Conservation (phyloP, 2,329 filamentous ascomycete genomes). For the Exophiala aquamarina region DNA sequence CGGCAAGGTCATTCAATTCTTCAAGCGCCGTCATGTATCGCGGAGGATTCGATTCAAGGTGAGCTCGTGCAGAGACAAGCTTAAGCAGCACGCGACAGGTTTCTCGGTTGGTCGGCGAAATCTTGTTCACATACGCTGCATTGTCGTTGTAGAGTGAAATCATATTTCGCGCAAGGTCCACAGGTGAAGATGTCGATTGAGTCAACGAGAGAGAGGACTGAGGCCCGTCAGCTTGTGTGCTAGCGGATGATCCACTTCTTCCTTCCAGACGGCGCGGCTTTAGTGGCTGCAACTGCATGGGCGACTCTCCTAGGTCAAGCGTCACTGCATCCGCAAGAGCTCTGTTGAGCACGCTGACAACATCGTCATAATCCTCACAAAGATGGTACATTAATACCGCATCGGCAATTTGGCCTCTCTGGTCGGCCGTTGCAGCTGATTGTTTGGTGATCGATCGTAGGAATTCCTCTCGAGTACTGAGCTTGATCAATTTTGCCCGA, state of each 20-base stretch:
- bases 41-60: slow-evolving; percentile 59
- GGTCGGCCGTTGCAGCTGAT: slow-evolving; percentile 88
- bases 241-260: slow-evolving; percentile 23
- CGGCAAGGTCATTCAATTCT: slow-evolving; percentile 27
- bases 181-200: slow-evolving; percentile 63
- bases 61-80: slow-evolving; percentile 61
- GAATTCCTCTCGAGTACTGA: slow-evolving; percentile 79
- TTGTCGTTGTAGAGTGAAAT: slow-evolving; percentile 61
- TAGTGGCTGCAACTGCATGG: slow-evolving; percentile 74
- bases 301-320: slow-evolving; percentile 79
- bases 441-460: slow-evolving; percentile 89
- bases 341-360: slow-evolving; percentile 86
- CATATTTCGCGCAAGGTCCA: slow-evolving; percentile 63
- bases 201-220: slow-evolving; percentile 60
- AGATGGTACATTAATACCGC: slow-evolving; percentile 93
- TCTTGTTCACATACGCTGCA: slow-evolving; percentile 60
- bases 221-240: slow-evolving; percentile 38
- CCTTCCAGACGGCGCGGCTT: slow-evolving; percentile 61
- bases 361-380: slow-evolving; percentile 91
- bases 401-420: slow-evolving; percentile 83
- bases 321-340: slow-evolving; percentile 87
- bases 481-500: slow-evolving; percentile 75
- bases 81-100: slow-evolving; percentile 59
- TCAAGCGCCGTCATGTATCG: slow-evolving; percentile 55
- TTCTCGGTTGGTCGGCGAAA: slow-evolving; percentile 58